Conservation (phyloP, 768 basidiomycete species). For the Suillus alpinus region DNA sequence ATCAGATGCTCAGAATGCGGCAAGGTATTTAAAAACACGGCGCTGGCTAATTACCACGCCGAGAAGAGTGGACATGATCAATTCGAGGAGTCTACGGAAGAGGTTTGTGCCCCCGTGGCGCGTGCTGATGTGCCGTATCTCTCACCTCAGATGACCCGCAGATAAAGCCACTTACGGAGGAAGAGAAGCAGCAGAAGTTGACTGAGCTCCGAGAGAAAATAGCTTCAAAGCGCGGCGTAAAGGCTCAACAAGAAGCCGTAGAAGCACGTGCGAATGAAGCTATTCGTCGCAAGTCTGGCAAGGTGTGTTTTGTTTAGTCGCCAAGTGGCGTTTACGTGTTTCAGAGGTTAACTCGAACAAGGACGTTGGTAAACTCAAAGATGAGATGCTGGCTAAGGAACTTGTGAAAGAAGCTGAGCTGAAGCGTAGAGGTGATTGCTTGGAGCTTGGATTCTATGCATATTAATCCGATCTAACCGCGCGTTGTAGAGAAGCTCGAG, state of each 20-base stretch:
- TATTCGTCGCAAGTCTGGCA: conserved; percentile 82
- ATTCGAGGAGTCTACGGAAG: conserved; percentile 94
- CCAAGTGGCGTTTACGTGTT: not conserved
- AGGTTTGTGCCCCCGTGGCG: conserved; percentile 44
- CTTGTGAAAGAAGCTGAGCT: conserved; percentile 80
- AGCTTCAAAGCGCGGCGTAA: conserved; percentile 72
- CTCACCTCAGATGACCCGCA: conserved; percentile 24
- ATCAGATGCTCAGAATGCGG: conserved; percentile 83
- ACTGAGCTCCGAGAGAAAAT: conserved; percentile 78
- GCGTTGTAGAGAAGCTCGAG: conserved; percentile 74
- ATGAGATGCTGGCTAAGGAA: conserved; percentile 77
- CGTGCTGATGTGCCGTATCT: not conserved
- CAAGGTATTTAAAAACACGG: conserved; percentile 84
- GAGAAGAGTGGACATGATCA: conserved; percentile 95
- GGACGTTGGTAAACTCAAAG: conserved; percentile 72
- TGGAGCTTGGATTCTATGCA: no score
- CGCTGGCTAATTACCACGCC: conserved; percentile 88
- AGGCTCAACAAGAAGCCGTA: conserved; percentile 69
- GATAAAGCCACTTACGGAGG: conserved; percentile 94
- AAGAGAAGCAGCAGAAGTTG: conserved; percentile 83
- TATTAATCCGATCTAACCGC: not conserved
- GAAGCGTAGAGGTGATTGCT: conserved; percentile 63
- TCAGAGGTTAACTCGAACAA: conserved; percentile 23
- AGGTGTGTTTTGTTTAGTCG: conserved; percentile 41
- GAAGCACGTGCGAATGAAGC: conserved; percentile 74